A percentile compares a stretch with the other conserved stretches of the same genome.
Evolutionary conservation across 1,284 basidiomycete species (phyloP).

Genomic region (Neolentinus lepideus): DNA sequence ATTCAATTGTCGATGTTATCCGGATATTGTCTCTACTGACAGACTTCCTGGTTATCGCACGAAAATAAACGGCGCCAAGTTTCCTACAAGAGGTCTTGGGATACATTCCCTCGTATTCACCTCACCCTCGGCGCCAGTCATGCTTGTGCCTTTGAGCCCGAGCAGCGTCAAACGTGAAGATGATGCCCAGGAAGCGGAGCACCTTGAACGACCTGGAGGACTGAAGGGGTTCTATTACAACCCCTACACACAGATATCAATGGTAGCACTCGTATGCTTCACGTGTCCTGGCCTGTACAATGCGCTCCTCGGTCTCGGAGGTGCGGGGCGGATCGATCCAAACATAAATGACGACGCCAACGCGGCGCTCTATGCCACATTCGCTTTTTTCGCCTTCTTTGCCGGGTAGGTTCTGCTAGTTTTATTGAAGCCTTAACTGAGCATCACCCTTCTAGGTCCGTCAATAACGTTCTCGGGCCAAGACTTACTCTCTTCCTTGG

Average conservation of each 20-base stretch:
- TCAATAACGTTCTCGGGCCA: constrained; percentile 2
- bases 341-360: not conserved
- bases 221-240: constrained; percentile 15
- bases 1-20: not conserved
- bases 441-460: not conserved
- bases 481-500: constrained; percentile 1
- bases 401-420: not conserved
- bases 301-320: not conserved
- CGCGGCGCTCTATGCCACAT: not conserved
- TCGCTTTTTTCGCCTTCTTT: constrained; percentile 1
- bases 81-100: not conserved
- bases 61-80: not conserved
- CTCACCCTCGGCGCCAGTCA: not conserved
- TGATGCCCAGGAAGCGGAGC: not conserved
- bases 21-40: not conserved
- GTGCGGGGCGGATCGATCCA: not conserved
- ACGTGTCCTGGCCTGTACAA: constrained; percentile 1
- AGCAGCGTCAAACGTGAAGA: not conserved
- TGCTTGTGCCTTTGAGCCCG: not conserved
- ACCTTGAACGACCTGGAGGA: constrained; percentile 8
- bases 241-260: constrained; percentile 7
- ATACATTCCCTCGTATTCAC: not conserved
- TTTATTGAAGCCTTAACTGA: not conserved
- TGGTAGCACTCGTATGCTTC: not conserved
- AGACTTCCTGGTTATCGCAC: not conserved